phyloP scores from a whole-genome alignment of 306 rosid genomes.

The Prosopis cineraria region DNA sequence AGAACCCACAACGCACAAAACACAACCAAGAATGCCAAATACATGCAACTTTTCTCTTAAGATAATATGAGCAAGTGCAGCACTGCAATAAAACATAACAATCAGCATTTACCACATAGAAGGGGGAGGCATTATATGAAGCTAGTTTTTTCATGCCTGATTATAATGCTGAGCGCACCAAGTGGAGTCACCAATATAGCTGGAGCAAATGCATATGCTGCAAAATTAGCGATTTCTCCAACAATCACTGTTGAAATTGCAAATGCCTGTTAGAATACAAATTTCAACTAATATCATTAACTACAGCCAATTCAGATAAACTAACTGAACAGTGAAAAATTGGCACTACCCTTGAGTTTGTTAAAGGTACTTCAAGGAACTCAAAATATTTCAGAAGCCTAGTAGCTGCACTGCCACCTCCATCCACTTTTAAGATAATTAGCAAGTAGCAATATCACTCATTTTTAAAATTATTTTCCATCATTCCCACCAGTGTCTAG shows the following conservation, averaged over 20 bases:
- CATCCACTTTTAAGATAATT: not conserved
- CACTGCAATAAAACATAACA: constrained; percentile 58
- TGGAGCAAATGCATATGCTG: constrained; percentile 96
- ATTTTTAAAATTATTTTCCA: not conserved
- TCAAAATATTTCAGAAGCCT: not conserved
- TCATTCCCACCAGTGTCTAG: not conserved
- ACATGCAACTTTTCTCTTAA: constrained; percentile 73
- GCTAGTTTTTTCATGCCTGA: constrained; percentile 56
- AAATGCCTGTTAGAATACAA: constrained; percentile 14
- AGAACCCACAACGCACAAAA: constrained; percentile 87
- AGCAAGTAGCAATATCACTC: not conserved
- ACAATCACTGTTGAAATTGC: constrained; percentile 59
- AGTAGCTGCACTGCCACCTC: not conserved
- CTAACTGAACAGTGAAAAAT: not conserved
- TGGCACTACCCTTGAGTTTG: not conserved
- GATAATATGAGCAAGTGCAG: constrained; percentile 89
- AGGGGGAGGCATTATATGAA: not conserved
- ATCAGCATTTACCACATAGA: not conserved
- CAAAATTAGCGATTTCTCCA: constrained; percentile 94
- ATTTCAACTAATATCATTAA: constrained; percentile 14
- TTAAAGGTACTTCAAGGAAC: not conserved
- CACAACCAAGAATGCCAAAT: constrained; percentile 89
- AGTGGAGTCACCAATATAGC: constrained; percentile 91
- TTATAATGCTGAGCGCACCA: constrained; percentile 93
- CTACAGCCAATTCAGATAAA: constrained; percentile 2